Percentiles rank a stretch among this genome's conserved stretches.
Evolutionary conservation across 106 monocot species (phyloP).

Genomic region (Dendrobium officinale): DNA sequence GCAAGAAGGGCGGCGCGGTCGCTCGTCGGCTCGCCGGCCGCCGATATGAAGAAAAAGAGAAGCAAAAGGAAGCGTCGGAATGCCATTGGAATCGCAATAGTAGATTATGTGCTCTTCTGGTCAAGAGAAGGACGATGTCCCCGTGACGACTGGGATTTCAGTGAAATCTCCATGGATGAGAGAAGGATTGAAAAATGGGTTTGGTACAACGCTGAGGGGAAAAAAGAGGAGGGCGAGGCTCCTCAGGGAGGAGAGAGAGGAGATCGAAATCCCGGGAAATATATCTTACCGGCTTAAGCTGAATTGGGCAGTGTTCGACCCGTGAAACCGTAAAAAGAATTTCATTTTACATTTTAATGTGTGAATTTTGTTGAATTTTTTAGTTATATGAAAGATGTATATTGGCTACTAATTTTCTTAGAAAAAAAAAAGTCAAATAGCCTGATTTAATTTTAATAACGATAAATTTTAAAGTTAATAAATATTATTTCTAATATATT

Average conservation of each 20-base stretch:
- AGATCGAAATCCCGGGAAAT: neutral
- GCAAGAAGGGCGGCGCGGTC: slow-evolving; percentile 37
- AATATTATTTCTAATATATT: no score
- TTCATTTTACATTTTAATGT: neutral
- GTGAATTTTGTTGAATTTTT: no score
- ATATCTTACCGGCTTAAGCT: neutral
- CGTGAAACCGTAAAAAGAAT: neutral
- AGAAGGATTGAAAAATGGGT: neutral
- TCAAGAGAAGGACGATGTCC: neutral
- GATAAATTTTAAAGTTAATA: no score
- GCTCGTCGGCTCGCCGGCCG: slow-evolving; percentile 27
- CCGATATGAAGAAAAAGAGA: slow-evolving; percentile 5
- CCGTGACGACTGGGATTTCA: neutral
- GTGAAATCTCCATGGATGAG: slow-evolving; percentile 4
- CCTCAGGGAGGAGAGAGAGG: neutral
- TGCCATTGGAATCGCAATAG: neutral
- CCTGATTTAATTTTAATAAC: no score
- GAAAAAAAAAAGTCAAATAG: no score
- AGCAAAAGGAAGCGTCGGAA: neutral
- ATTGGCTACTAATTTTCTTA: no score
- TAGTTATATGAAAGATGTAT: no score
- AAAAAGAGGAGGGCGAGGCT: neutral
- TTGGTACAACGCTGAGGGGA: neutral
- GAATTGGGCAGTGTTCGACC: neutral
- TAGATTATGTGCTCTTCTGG: neutral